Base-by-base conservation (phyloP, 345 rosid genomes). In the Odontarrhena argentea region DNA sequence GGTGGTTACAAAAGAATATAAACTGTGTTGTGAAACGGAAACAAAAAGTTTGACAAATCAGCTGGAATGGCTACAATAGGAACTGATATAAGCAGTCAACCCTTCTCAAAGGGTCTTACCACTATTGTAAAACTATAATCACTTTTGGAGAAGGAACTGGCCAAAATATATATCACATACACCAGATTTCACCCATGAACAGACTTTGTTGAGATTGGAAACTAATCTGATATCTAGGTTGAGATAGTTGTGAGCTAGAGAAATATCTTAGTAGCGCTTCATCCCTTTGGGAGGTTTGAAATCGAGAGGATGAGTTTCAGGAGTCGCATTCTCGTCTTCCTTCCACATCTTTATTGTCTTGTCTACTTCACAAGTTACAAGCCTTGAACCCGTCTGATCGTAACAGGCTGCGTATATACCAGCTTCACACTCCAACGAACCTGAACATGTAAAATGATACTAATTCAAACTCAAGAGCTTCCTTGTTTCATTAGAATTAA, bases 341-440 rank as follows among this genome's bases (percentile, higher is more conserved):
- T 84, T 94, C 99, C 96, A 94, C 91, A 94, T 87, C 76, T 91
- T 87, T 47, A 94, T 91, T 0, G 97, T 91, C 74, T 88, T 94
- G 41, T 91, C 97, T 25, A 87, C 93, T 65, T 94, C 93, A 14
- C 97, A 91, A 1, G 83, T 67, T 34, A 88, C 60, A 37, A 94
- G 81, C 71, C 96, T 85, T 28, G 96, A 72, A 51, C 97, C 96
- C 11, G 96, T 91, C 11, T 78, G 1, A 48, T 94, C 97, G 26
- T 87, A 94, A 12, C 78, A 80, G 30, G 80, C 51, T 30, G 88
- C 96, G 73, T 86, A 88, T 15, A 89, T 86, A 71, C 95, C 95
- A 2, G 97, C 96, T 87, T 94, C 97, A 75, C 96, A 69, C 24
- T 91, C 97, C 95, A 94, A 76, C 12, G 97, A 91, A 8, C 97